Evolutionary conservation across 2,329 filamentous ascomycete genomes (phyloP), one percentile per base, ranked within the genome.

Genomic region (Fusarium torreyae): DNA sequence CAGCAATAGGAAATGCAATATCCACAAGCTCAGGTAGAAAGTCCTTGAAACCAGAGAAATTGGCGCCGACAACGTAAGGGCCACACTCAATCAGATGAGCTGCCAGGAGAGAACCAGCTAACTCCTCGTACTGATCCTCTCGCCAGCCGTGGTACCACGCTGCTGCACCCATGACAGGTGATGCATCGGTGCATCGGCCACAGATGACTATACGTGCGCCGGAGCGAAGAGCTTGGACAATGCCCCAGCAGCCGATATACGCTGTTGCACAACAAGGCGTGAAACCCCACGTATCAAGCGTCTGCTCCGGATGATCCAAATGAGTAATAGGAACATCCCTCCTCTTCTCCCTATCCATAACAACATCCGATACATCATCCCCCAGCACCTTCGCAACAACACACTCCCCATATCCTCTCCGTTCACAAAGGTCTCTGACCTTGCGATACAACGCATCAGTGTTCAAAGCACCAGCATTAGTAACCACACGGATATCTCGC

Each of bases 131-230:
- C 24, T 84, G 79, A 0, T 77, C 80, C 17, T 83, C 80, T 1
- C 66, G 62, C 87, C 86, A 89, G 2, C 79, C 77, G 54, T 89
- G 81, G 83, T 86, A 89, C 77, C 81, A 89, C 70, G 83, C 83
- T 0, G 86, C 86, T 0, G 86, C 85, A 0, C 84, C 87, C 59
- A 89, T 87, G 0, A 87, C 85, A 0, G 85, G 85, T 4, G 81
- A 83, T 0, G 85, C 84, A 66, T 86, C 84, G 1, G 83, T 80
- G 2, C 83, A 83, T 6, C 84, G 79, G 0, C 84, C 84, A 54
- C 83, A 86, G 3, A 86, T 80, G 46, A 86, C 77, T 22, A 86
- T 84, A 18, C 84, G 79, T 2, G 83, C 84, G 0, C 83, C 83
- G 1, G 69, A 71, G 5, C 77, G 73, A 1, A 86, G 75, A 3